Evolutionary conservation across 179 eudicot species (phyloP).

Genomic region (Actinidia arguta): DNA sequence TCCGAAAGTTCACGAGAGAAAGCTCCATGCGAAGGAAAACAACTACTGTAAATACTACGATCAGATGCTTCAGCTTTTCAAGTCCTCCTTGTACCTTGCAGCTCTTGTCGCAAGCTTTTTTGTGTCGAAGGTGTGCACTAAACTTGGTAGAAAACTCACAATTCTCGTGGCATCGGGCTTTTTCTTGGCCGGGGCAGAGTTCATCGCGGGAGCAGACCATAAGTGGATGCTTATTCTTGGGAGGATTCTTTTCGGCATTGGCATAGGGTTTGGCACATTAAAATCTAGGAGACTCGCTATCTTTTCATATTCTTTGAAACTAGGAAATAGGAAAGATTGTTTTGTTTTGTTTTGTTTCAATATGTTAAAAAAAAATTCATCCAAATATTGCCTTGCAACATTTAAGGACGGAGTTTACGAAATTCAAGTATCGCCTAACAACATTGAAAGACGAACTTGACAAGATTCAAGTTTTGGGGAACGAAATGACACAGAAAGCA

Average conservation of each 20-base stretch:
- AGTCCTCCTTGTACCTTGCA: constrained; percentile 37
- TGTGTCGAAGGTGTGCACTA: constrained; percentile 24
- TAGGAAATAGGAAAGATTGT: too few relatives aligned
- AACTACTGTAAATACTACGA: constrained; percentile 43
- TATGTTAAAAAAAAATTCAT: too few relatives aligned
- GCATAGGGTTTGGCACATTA: constrained; percentile 35
- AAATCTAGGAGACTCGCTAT: too few relatives aligned
- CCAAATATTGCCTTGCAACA: too few relatives aligned
- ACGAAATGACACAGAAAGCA: too few relatives aligned
- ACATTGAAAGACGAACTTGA: too few relatives aligned
- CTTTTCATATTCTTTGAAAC: too few relatives aligned
- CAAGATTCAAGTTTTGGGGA: too few relatives aligned
- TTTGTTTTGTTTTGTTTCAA: too few relatives aligned
- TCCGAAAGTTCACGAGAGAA: constrained; percentile 29
- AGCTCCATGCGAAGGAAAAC: constrained; percentile 31
- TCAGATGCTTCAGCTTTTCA: constrained; percentile 37
- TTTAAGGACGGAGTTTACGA: too few relatives aligned
- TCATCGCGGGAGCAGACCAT: constrained; percentile 11
- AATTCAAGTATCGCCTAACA: too few relatives aligned
- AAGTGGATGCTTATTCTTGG: constrained; percentile 32
- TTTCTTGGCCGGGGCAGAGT: constrained; percentile 24
- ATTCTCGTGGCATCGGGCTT: constrained; percentile 22
- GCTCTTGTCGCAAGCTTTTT: constrained; percentile 24
- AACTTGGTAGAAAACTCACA: constrained; percentile 27
- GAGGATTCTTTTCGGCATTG: constrained; percentile 29